These are phyloP conservation scores for Xylaria sp. DNA, from an alignment of 2,329 filamentous ascomycete genomes.

Conservation along the genomic window DNA sequence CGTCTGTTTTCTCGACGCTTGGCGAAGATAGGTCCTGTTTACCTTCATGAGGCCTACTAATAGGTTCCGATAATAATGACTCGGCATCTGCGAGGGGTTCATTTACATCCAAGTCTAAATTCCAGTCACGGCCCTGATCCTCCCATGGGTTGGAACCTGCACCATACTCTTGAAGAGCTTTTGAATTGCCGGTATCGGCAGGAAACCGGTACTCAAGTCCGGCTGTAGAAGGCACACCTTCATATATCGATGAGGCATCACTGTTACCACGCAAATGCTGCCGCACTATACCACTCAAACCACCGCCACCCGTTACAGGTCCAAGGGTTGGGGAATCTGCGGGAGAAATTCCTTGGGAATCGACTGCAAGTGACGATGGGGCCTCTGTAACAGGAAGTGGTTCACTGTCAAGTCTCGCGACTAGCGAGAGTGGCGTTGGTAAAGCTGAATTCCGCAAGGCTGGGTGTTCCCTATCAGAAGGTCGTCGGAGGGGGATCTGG, in stretches of 20 bases:
- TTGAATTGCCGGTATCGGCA: slow-evolving; percentile 47
- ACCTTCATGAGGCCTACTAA: background rate
- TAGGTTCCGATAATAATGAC: slow-evolving; percentile 28
- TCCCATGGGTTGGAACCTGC: slow-evolving; percentile 59
- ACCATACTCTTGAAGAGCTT: slow-evolving; percentile 47
- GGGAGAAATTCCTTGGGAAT: slow-evolving; percentile 46
- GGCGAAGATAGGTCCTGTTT: background rate
- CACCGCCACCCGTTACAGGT: slow-evolving; percentile 60
- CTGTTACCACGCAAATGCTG: slow-evolving; percentile 87
- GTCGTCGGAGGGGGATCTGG: slow-evolving; percentile 56
- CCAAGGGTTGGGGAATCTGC: slow-evolving; percentile 84
- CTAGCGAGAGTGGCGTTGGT: slow-evolving; percentile 56
- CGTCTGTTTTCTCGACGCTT: slow-evolving; percentile 59
- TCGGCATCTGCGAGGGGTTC: slow-evolving; percentile 42
- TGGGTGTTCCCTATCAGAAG: slow-evolving; percentile 64
- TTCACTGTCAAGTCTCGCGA: slow-evolving; percentile 47
- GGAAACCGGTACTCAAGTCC: slow-evolving; percentile 54
- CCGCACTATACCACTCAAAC: slow-evolving; percentile 82
- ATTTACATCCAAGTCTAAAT: slow-evolving; percentile 45
- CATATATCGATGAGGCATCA: slow-evolving; percentile 82
- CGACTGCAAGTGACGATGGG: slow-evolving; percentile 35
- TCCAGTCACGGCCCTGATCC: slow-evolving; percentile 45
- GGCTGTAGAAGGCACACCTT: slow-evolving; percentile 54
- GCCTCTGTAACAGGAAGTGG: slow-evolving; percentile 44
- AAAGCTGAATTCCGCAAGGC: slow-evolving; percentile 60